Conservation (phyloP, 495 filamentous ascomycete species). For the Poronia punctata region DNA sequence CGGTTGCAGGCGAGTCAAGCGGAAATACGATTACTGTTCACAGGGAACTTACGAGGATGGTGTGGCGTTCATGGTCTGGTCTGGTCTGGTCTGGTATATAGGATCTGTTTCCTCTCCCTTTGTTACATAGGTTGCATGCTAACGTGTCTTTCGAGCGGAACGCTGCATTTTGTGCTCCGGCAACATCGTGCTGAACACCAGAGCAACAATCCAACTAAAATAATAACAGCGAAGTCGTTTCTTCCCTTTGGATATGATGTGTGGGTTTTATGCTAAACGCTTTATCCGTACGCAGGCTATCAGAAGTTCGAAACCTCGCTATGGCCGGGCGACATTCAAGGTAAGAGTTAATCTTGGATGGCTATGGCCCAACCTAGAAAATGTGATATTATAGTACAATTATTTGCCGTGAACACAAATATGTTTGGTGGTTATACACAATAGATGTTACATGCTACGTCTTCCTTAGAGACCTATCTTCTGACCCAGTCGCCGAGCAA, state of each 20-base stretch:
- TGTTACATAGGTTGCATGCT: constrained; percentile 24
- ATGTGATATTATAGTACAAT: neutral
- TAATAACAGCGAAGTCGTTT: constrained; percentile 19
- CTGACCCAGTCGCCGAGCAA: constrained; percentile 55
- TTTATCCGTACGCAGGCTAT: constrained; percentile 14
- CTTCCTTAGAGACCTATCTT: constrained; percentile 35
- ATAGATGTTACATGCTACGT: neutral
- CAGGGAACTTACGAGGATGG: constrained; percentile 1
- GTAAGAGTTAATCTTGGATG: no score
- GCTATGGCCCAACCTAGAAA: no score
- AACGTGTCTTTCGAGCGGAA: constrained; percentile 24
- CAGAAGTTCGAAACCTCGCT: no score
- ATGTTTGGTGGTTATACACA: neutral
- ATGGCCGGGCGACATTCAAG: no score
- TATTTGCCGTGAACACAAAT: neutral
- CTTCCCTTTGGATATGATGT: constrained; percentile 3
- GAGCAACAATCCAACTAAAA: constrained; percentile 16
- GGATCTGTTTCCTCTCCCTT: constrained; percentile 27
- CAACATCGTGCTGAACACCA: constrained; percentile 12
- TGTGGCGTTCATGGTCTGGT: constrained; percentile 12
- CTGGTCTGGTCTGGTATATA: constrained; percentile 7
- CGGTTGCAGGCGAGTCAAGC: constrained; percentile 13
- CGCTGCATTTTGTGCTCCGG: constrained; percentile 19
- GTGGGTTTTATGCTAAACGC: constrained; percentile 23
- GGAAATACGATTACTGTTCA: neutral